Base-by-base conservation (phyloP, 169 alveolate species). In the Cryptosporidium ubiquitum region DNA sequence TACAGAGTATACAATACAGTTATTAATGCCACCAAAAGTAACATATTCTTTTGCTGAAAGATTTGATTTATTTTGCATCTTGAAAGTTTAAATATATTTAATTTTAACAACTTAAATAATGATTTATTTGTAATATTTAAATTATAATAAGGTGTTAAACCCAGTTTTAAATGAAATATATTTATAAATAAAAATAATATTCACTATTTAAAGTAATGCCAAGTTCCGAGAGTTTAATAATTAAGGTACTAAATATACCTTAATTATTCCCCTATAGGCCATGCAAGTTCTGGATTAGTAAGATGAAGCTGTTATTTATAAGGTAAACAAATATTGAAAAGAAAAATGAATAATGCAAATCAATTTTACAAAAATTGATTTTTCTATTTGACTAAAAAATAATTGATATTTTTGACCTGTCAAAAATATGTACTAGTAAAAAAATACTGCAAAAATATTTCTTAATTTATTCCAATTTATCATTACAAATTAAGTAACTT, bases 1-100 rank as follows among this genome's bases (percentile, higher is more conserved):
- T 33, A 73, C 70, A 1, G 85, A 51, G 23, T 79, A 79, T 16
- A 79, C 68, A 7, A 40, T 37, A 39, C 89, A 79, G 29, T 61
- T 58, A 20, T 64, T 60, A 23, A 79, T 79, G 5, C 89, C 89
- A 79, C 89, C 89, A 79, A 79, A 79, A 26, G 44, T 44, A 4
- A 64, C 52, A 37, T 64, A 64, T 79, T 58, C 61, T 9, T 73
- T 51, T 57, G 85, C 18, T 39, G 85, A 37, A 7, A 20, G 5
- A 14, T 55, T 55, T 3, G n/a, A 14, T 26, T 55, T 55, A 23
- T 16, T 55, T n/a, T n/a, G 35, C 66, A 55, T 55, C n/a, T 55
- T 55, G 14, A 26, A 39, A 47, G 55, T 47, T 14, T 47, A 14
- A 47, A 47, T 47, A 14, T 14, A 18, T 47, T 12, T 12, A 47